Conservation (phyloP, 768 basidiomycete genomes). For the Baorangia bicolor region DNA sequence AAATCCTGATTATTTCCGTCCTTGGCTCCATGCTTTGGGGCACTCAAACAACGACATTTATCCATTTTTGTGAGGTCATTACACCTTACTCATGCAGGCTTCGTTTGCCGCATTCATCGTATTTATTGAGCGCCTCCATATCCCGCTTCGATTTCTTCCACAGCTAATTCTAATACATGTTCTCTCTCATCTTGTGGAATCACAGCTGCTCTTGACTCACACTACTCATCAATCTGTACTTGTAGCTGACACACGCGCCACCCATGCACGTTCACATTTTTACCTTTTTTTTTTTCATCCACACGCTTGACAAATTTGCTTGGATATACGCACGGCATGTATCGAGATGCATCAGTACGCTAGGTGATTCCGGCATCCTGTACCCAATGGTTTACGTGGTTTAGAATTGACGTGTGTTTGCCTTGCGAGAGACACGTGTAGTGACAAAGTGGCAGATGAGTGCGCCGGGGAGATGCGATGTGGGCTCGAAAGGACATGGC, state of each 20-base stretch:
- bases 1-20: conserved; percentile 45
- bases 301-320: conserved; percentile 14
- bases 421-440: not conserved
- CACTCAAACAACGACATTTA: conserved; percentile 12
- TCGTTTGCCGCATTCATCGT: conserved; percentile 11
- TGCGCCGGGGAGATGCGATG: conserved; percentile 1
- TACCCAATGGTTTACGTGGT: not conserved
- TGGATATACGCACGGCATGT: conserved; percentile 22
- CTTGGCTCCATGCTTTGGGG: not conserved
- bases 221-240: conserved; percentile 24
- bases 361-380: not conserved
- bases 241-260: conserved; percentile 15
- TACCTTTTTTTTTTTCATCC: not conserved
- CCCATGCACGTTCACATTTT: conserved; percentile 7
- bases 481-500: not conserved
- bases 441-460: not conserved
- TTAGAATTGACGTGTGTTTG: not conserved
- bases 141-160: conserved; percentile 8
- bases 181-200: not conserved
- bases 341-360: conserved; percentile 2
- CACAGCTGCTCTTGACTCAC: conserved; percentile 4
- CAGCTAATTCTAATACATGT: not conserved
- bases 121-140: conserved; percentile 17
- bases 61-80: conserved; percentile 14
- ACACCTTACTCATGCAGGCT: conserved; percentile 2